A percentile compares a stretch with the other conserved stretches of the same genome.
phyloP scores from a whole-genome alignment of 441 rosid genomes.

The Breynia disticha region DNA sequence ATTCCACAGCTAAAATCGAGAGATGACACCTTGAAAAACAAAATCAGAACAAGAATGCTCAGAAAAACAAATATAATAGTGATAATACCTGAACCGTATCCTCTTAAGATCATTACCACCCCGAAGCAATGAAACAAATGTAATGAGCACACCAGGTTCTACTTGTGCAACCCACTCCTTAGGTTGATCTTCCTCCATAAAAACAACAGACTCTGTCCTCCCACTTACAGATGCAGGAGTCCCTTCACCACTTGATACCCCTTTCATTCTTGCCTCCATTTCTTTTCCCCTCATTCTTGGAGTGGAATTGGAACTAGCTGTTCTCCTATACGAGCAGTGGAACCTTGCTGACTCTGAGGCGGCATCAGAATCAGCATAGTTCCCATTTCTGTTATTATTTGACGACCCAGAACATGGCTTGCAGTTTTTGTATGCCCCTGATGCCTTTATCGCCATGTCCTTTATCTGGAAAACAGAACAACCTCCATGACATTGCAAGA shows the following conservation, averaged over 20 bases:
- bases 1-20: slow-evolving; percentile 11
- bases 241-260: slow-evolving; percentile 74
- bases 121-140: slow-evolving; percentile 63
- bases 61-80: slow-evolving; percentile 1
- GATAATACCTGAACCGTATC: slow-evolving; percentile 68
- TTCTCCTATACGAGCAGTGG: slow-evolving; percentile 51
- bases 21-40: slow-evolving; percentile 9
- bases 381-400: slow-evolving; percentile 34
- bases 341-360: slow-evolving; percentile 58
- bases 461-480: slow-evolving; percentile 43
- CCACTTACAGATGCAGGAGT: slow-evolving; percentile 76
- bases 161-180: slow-evolving; percentile 96
- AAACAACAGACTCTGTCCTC: slow-evolving; percentile 55
- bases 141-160: slow-evolving; percentile 90
- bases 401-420: slow-evolving; percentile 77
- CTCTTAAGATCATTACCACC: slow-evolving; percentile 87
- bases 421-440: slow-evolving; percentile 76
- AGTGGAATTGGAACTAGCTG: slow-evolving; percentile 52
- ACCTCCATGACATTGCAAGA: slow-evolving; percentile 3
- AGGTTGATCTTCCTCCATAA: slow-evolving; percentile 75
- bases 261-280: slow-evolving; percentile 65
- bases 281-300: slow-evolving; percentile 63
- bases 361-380: slow-evolving; percentile 46
- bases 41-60: slow-evolving; percentile 1
- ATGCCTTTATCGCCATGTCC: slow-evolving; percentile 82